These are phyloP conservation scores for Multifurca ochricompacta DNA, from an alignment of 768 basidiomycete species.

Conservation along the genomic window DNA sequence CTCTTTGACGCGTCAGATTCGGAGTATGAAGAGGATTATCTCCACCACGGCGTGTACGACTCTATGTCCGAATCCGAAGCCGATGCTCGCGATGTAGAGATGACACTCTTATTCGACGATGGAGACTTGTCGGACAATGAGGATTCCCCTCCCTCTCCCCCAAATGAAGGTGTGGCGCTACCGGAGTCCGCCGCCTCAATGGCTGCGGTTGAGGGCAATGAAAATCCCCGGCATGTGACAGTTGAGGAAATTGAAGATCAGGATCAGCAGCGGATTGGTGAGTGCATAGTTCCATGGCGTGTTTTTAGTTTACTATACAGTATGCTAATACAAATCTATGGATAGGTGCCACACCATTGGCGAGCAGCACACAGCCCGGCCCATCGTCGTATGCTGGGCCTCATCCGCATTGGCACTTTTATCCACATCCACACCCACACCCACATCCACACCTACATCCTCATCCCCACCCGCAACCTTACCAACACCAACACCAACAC, in stretches of 20 bases:
- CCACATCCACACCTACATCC: not conserved
- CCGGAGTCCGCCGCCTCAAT: not conserved
- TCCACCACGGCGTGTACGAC: constrained; percentile 1
- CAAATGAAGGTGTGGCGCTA: not conserved
- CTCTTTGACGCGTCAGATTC: constrained; percentile 14
- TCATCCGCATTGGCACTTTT: not conserved
- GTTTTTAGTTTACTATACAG: not conserved
- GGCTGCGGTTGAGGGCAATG: not conserved
- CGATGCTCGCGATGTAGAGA: constrained; percentile 21
- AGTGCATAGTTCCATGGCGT: not conserved
- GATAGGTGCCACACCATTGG: constrained; percentile 1
- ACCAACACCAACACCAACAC: not conserved
- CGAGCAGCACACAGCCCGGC: not conserved
- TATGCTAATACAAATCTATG: not conserved
- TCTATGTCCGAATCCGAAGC: constrained; percentile 15
- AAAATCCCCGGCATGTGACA: not conserved
- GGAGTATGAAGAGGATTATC: constrained; percentile 9
- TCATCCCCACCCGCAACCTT: not conserved
- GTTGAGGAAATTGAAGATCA: constrained; percentile 17
- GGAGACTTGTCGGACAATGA: constrained; percentile 6
- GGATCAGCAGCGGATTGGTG: constrained; percentile 3
- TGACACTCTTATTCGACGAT: constrained; percentile 11
- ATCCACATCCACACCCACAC: not conserved
- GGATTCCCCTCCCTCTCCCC: not conserved
- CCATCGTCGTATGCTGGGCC: not conserved